Evolutionary conservation across 1,139 yeast genomes (phyloP).

Genomic region (Saccharomyces hybrid): DNA sequence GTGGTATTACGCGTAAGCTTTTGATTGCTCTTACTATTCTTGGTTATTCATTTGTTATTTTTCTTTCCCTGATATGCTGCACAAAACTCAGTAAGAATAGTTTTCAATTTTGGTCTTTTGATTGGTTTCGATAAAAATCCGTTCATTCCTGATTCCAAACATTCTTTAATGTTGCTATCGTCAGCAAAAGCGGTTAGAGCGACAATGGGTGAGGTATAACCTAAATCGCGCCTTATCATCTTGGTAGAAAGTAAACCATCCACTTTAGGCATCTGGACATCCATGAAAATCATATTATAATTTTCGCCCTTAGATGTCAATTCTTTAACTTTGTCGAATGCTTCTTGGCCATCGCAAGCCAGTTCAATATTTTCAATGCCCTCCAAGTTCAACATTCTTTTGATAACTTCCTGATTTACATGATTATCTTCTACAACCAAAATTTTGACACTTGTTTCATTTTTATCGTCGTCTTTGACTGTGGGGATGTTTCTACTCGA

Average conservation of each 20-base stretch:
- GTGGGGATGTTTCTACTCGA: constrained; percentile 22
- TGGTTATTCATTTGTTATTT: neutral
- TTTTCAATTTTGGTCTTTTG: constrained; percentile 56
- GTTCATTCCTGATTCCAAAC: constrained; percentile 78
- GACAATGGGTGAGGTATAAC: constrained; percentile 69
- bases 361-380: constrained; percentile 64
- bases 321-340: constrained; percentile 55
- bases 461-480: constrained; percentile 3
- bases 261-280: constrained; percentile 90
- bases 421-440: constrained; percentile 89
- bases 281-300: constrained; percentile 84
- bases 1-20: neutral
- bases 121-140: constrained; percentile 87
- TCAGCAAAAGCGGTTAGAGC: constrained; percentile 95
- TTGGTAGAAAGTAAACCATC: constrained; percentile 83
- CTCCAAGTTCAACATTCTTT: constrained; percentile 73
- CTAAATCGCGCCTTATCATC: constrained; percentile 57
- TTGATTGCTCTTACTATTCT: neutral
- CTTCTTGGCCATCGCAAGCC: constrained; percentile 90
- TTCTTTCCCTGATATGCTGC: neutral
- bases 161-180: constrained; percentile 70
- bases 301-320: constrained; percentile 35
- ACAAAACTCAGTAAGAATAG: constrained; percentile 35
- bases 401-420: constrained; percentile 87
- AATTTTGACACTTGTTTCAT: constrained; percentile 39